Percentiles rank a stretch among this genome's conserved stretches.
Evolutionary conservation across 2,329 filamentous ascomycete genomes (phyloP).

Genomic region (Aureobasidium vineae): DNA sequence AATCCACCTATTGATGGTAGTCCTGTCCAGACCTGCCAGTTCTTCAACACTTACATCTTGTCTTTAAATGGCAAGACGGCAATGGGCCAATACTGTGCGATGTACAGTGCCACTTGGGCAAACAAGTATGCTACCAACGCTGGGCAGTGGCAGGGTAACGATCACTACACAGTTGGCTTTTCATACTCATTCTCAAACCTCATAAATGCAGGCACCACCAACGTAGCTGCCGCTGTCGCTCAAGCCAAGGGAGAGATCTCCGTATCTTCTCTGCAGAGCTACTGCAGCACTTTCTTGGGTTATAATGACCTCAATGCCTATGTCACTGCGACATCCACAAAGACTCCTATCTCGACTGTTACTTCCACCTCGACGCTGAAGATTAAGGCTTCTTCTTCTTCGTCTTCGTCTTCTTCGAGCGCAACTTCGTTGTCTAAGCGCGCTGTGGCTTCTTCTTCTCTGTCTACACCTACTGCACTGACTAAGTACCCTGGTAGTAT

Average conservation of each 20-base stretch:
- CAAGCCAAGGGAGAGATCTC: constrained; percentile 28
- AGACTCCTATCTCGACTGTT: not conserved
- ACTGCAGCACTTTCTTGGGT: constrained; percentile 3
- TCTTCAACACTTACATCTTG: constrained; percentile 25
- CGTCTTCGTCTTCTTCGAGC: not conserved
- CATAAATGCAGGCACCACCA: constrained; percentile 2
- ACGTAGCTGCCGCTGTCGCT: constrained; percentile 26
- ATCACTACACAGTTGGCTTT: constrained; percentile 26
- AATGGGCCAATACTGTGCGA: constrained; percentile 22
- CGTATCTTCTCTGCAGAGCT: not conserved
- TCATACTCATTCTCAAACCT: constrained; percentile 27
- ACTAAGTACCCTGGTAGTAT: constrained; percentile 28
- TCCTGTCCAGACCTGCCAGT: constrained; percentile 6
- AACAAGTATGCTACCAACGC: constrained; percentile 30
- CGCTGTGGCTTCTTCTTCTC: not conserved
- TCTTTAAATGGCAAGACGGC: constrained; percentile 15
- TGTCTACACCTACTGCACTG: constrained; percentile 23
- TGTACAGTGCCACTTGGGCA: constrained; percentile 29
- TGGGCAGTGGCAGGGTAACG: constrained; percentile 25
- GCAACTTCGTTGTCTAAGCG: constrained; percentile 3
- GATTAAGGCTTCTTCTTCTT: constrained; percentile 4
- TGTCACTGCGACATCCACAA: not conserved
- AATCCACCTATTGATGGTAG: constrained; percentile 26
- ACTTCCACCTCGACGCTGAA: not conserved
- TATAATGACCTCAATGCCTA: constrained; percentile 8